These are phyloP conservation scores for Rhodamnia argentea DNA, from an alignment of 345 rosid species.

Conservation along the genomic window DNA sequence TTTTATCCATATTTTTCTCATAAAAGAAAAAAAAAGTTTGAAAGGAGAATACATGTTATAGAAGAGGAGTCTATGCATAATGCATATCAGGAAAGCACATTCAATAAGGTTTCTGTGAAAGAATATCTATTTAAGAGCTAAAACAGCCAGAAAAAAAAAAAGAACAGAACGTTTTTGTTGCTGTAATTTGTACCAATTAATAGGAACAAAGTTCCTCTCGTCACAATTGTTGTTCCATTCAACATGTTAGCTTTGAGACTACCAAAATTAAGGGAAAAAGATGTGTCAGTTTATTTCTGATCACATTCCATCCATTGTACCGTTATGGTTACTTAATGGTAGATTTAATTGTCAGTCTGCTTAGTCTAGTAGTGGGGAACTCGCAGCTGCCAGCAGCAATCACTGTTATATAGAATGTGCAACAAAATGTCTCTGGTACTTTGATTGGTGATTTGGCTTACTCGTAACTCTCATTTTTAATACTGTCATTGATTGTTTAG, in stretches of 20 bases:
- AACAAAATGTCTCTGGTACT: background rate
- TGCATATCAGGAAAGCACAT: background rate
- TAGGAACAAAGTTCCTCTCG: background rate
- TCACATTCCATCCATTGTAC: background rate
- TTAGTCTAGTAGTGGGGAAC: background rate
- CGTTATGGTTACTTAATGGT: background rate
- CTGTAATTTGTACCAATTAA: background rate
- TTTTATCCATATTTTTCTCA: accelerated
- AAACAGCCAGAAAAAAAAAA: background rate
- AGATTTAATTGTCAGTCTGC: background rate
- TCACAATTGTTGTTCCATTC: background rate
- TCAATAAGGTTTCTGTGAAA: background rate
- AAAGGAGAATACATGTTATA: background rate
- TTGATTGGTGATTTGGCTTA: background rate
- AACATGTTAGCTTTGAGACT: background rate
- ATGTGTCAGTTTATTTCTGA: background rate
- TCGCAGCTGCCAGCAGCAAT: background rate
- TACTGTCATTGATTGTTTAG: background rate
- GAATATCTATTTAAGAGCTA: background rate
- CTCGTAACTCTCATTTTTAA: background rate
- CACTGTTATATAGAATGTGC: background rate
- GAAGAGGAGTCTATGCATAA: background rate
- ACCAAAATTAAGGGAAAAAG: background rate
- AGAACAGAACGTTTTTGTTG: background rate
- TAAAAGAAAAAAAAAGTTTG: background rate